Conservation (phyloP, 169 alveolate species). For the Eimeria acervulina region DNA sequence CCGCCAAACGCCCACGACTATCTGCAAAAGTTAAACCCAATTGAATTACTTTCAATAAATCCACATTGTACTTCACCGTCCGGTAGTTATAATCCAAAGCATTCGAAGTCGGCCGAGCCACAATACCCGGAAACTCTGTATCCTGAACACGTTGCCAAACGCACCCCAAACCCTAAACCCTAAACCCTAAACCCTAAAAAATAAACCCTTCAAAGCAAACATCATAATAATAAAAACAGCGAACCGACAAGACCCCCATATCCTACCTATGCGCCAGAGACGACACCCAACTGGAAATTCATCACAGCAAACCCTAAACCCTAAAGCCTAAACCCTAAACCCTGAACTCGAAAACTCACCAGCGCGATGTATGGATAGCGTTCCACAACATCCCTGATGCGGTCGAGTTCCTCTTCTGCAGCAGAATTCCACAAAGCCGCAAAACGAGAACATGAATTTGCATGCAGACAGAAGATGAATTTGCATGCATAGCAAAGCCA, state of each 20-base stretch:
- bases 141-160: constrained; percentile 81
- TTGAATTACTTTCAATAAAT: constrained; percentile 97
- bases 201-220: too few relatives aligned
- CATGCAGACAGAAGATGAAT: not conserved
- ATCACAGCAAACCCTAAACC: not conserved
- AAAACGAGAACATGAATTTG: too few relatives aligned
- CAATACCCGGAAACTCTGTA: constrained; percentile 97
- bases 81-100: constrained; percentile 96
- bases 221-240: not conserved
- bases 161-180: not conserved
- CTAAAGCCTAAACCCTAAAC: not conserved
- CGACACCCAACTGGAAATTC: not conserved
- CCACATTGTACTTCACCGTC: constrained; percentile 97
- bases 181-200: not conserved
- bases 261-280: not conserved
- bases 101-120: constrained; percentile 94
- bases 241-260: not conserved
- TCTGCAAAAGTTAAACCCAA: constrained; percentile 98
- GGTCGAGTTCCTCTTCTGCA: constrained; percentile 95
- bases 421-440: not conserved
- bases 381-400: constrained; percentile 95
- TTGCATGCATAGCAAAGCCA: too few relatives aligned
- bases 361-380: constrained; percentile 95
- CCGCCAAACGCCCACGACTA: constrained; percentile 95
- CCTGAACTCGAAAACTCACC: constrained; percentile 60